Evolutionary conservation across 169 alveolate genomes (phyloP).

Genomic region (Cryptosporidium muris): DNA sequence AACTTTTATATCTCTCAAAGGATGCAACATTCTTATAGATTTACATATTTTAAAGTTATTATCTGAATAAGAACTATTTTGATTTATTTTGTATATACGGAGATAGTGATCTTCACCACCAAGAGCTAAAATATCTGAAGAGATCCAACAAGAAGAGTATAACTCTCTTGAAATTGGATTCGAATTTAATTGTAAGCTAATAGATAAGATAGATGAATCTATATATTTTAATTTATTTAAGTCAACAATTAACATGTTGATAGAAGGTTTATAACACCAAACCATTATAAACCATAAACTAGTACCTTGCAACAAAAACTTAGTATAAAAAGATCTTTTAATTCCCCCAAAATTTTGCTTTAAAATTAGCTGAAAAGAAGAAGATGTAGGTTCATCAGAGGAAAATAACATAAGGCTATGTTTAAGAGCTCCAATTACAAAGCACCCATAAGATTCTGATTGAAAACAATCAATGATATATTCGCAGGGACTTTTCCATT

Average conservation of each 20-base stretch:
- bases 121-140: not conserved
- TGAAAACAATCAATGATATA: conserved; percentile 45
- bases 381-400: conserved; percentile 3
- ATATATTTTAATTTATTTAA: not conserved
- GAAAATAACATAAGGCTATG: conserved; percentile 28
- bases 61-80: conserved; percentile 15
- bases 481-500: conserved; percentile 34
- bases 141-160: conserved; percentile 41
- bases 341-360: conserved; percentile 57
- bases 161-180: conserved; percentile 50
- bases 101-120: conserved; percentile 66
- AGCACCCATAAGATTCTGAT: conserved; percentile 18
- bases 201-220: not conserved
- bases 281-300: conserved; percentile 4
- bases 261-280: conserved; percentile 61
- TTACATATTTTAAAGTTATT: too few relatives aligned
- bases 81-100: conserved; percentile 11
- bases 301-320: not conserved
- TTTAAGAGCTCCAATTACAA: conserved; percentile 40
- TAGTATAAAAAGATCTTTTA: conserved; percentile 45
- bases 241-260: not conserved
- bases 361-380: conserved; percentile 21
- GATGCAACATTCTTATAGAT: conserved; percentile 46
- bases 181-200: not conserved
- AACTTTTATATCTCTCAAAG: conserved; percentile 28